phyloP scores from a whole-genome alignment of 805 yeast species.

The Ogataea neopini region DNA sequence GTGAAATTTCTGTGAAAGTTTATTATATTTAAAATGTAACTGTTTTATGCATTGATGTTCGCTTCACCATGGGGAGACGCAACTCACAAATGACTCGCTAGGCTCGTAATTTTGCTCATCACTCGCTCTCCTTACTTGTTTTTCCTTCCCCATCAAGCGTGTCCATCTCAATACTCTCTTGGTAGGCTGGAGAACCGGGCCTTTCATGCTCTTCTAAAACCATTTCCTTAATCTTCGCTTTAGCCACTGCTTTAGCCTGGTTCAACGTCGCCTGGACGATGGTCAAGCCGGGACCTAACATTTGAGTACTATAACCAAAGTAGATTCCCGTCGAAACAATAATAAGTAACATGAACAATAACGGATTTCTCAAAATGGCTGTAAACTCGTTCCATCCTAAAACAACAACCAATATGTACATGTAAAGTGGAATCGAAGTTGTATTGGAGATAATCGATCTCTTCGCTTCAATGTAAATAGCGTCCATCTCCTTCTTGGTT shows the following conservation, averaged over 20 bases:
- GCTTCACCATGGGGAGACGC: too few species aligned
- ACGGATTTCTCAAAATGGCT: slow-evolving; percentile 83
- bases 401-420: slow-evolving; percentile 68
- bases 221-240: slow-evolving; percentile 58
- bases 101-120: background rate
- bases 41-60: too few species aligned
- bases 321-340: slow-evolving; percentile 61
- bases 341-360: slow-evolving; percentile 66
- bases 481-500: slow-evolving; percentile 75
- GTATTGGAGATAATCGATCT: slow-evolving; percentile 77
- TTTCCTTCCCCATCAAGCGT: slow-evolving; percentile 5
- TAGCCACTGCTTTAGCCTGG: slow-evolving; percentile 57
- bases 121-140: background rate
- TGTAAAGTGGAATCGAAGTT: slow-evolving; percentile 81
- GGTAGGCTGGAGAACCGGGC: background rate
- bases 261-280: slow-evolving; percentile 59
- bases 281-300: slow-evolving; percentile 73
- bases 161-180: slow-evolving; percentile 18
- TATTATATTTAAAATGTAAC: too few species aligned
- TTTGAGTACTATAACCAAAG: slow-evolving; percentile 65
- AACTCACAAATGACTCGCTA: background rate
- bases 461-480: slow-evolving; percentile 82
- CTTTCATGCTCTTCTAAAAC: slow-evolving; percentile 48
- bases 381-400: slow-evolving; percentile 96
- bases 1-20: too few species aligned